Evolutionary conservation across 441 rosid genomes (phyloP).

Genomic region (Jatropha multifida): DNA sequence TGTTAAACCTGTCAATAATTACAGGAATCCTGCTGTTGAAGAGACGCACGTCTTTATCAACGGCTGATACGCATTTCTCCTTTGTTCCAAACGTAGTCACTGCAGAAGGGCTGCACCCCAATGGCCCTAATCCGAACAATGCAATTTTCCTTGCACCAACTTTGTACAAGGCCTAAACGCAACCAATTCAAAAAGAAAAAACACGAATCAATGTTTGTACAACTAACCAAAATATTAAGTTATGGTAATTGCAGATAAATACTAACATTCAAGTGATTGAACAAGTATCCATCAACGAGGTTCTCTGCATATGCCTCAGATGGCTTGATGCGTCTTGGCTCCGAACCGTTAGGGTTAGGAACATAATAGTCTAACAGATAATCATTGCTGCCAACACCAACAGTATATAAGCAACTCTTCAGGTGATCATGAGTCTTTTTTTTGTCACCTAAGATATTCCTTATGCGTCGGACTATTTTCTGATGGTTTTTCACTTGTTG

Average conservation of each 20-base stretch:
- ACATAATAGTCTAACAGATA: background rate
- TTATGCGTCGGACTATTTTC: background rate
- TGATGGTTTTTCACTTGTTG: slow-evolving; percentile 1
- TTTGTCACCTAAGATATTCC: background rate
- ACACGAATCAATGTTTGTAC: background rate
- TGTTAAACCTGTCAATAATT: slow-evolving; percentile 9
- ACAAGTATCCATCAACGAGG: slow-evolving; percentile 12
- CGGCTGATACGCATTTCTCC: background rate
- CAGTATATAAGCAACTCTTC: slow-evolving; percentile 1
- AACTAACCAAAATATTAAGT: background rate
- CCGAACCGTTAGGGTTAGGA: background rate
- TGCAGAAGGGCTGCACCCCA: slow-evolving; percentile 19
- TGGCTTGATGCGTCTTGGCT: background rate
- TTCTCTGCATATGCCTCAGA: slow-evolving; percentile 1
- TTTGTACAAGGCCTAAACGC: background rate
- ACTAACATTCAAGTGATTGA: slow-evolving; percentile 13
- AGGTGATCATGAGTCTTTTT: background rate
- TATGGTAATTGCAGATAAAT: background rate
- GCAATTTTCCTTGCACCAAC: slow-evolving; percentile 20
- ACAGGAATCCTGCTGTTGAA: background rate
- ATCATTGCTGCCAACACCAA: slow-evolving; percentile 16
- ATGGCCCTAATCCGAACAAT: slow-evolving; percentile 7
- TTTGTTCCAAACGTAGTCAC: background rate
- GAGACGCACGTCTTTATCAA: background rate
- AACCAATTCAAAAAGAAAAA: background rate